These are phyloP conservation scores for Candida tetrigidarum DNA, from an alignment of 1,139 yeast species.

Conservation along the genomic window DNA sequence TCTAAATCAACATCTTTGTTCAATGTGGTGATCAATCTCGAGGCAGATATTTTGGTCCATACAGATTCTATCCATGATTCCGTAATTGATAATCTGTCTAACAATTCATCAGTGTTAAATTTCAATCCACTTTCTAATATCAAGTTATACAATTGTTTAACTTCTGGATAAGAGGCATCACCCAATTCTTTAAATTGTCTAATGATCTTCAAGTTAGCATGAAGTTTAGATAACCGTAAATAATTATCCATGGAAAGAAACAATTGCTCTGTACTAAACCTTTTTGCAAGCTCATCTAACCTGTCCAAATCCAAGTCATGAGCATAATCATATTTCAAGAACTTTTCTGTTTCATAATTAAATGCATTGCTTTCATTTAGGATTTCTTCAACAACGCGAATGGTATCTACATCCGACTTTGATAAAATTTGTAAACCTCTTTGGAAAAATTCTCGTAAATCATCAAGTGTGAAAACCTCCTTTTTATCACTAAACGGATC, in stretches of 20 bases:
- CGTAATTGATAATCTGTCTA: conserved; percentile 26
- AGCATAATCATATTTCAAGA: conserved; percentile 28
- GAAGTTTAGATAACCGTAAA: conserved; percentile 32
- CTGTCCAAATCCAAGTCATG: conserved; percentile 27
- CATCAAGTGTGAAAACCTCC: conserved; percentile 40
- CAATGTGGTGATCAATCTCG: conserved; percentile 32
- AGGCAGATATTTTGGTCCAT: conserved; percentile 32
- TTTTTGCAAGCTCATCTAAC: conserved; percentile 27
- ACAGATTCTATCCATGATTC: conserved; percentile 46
- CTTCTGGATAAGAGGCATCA: conserved; percentile 25
- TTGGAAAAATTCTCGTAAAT: conserved; percentile 39
- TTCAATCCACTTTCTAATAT: conserved; percentile 31
- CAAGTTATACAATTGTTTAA: conserved; percentile 27
- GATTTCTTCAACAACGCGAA: conserved; percentile 29
- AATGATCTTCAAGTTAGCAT: conserved; percentile 26
- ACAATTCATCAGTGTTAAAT: conserved; percentile 24
- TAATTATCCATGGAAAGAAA: conserved; percentile 33
- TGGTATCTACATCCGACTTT: conserved; percentile 26
- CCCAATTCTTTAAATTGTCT: conserved; percentile 23
- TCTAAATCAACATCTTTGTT: conserved; percentile 21
- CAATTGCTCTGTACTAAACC: conserved; percentile 29
- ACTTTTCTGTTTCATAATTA: conserved; percentile 30
- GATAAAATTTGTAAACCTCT: conserved; percentile 46
- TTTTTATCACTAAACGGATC: conserved; percentile 46
- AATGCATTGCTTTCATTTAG: conserved; percentile 33